phyloP scores from a whole-genome alignment of 208 protist genomes.

The Leishmania guyanensis region DNA sequence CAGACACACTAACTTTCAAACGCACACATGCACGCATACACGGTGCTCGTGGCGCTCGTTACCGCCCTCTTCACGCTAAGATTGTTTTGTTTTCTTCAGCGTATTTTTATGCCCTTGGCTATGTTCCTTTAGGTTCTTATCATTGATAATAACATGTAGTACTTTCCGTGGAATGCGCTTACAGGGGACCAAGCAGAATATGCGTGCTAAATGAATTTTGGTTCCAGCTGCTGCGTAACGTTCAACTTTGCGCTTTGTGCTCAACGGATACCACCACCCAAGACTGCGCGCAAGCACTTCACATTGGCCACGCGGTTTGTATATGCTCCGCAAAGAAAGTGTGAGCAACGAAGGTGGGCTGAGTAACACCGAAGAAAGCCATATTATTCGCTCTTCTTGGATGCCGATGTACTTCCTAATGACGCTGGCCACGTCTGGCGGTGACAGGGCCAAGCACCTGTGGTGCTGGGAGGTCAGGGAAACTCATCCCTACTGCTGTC shows the following conservation, averaged over 20 bases:
- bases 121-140: neutral
- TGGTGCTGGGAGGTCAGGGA: neutral
- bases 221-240: neutral
- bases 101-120: neutral
- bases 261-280: neutral
- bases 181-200: neutral
- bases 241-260: neutral
- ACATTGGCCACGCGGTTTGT: neutral
- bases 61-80: neutral
- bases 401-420: neutral
- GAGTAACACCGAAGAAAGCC: neutral
- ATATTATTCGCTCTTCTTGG: neutral
- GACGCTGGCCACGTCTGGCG: neutral
- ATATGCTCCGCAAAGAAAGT: neutral
- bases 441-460: neutral
- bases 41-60: neutral
- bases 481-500: neutral
- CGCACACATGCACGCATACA: constrained; percentile 4
- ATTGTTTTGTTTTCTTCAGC: neutral
- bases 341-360: neutral
- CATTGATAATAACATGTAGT: neutral
- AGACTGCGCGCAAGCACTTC: neutral
- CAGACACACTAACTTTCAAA: neutral
- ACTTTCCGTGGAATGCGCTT: neutral
- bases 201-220: neutral